Evolutionary conservation across 169 alveolate species (phyloP), one percentile per base, ranked within the genome.

Genomic region (Toxoplasma gondii): DNA sequence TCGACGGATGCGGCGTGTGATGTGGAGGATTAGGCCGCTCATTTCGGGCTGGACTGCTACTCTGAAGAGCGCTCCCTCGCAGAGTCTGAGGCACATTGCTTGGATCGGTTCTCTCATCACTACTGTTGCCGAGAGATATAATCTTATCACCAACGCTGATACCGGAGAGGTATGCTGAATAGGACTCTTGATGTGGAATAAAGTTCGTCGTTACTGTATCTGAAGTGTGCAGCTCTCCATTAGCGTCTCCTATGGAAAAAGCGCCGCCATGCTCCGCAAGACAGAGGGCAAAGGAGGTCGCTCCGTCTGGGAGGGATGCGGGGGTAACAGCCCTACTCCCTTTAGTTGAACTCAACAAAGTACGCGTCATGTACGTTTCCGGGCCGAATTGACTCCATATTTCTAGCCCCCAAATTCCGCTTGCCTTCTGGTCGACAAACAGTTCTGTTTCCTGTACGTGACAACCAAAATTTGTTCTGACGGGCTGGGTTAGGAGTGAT

Each of bases 321-420:
- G 91, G 91, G n/a, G 41, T 80, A 24, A 49, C 53, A 38, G 88
- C 19, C 53, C 88, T 44, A 44, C 84, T 39, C 80, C 53, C 9
- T 36, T 39, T 88, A 31, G 41, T 1, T 34, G 67, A n/a, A 43
- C 74, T 41, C 82, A 83, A 88, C 22, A 93, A 82, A 19, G 83
- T 81, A 19, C 93, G 78, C 0, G 80, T 49, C 87, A 92, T 69
- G 69, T 69, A 94, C 19, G 96, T 94, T 7, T 69, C 88, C 74
- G 96, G 96, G 19, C 96, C 96, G 44, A 78, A 91, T 38, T 64
- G 80, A 82, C 88, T 90, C 93, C 91, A 80, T 0, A 92, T 44
- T 45, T 95, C 97, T 38, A 96, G 45, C 4, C 97, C 97, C 78
- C 93, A 67, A 45, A 96, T 94, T 45, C 97, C 97, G 44, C 94